Percentiles rank a stretch among this genome's conserved stretches.
Conservation (phyloP, 495 filamentous ascomycete species). For the Penicillium roqueforti region DNA sequence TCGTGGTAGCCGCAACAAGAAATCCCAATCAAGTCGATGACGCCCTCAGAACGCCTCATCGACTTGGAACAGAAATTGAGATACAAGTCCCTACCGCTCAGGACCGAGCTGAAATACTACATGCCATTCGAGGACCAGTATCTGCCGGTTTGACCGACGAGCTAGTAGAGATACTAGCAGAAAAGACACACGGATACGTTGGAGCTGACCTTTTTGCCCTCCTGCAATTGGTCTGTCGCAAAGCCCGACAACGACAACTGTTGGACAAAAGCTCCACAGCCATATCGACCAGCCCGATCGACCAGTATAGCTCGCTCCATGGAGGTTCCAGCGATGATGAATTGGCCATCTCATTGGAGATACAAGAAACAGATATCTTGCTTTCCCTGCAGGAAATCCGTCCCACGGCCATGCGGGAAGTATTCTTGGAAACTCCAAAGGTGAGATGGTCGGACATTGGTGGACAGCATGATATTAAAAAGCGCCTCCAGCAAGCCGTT, state of each 20-base stretch:
- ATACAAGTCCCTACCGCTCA: conserved; percentile 72
- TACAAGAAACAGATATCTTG: conserved; percentile 49
- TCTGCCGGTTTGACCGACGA: conserved; percentile 28
- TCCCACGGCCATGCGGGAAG: conserved; percentile 85
- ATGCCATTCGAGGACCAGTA: conserved; percentile 35
- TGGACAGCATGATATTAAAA: conserved; percentile 78
- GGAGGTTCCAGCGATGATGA: conserved; percentile 6
- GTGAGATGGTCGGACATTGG: conserved; percentile 88
- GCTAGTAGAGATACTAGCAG: conserved; percentile 46
- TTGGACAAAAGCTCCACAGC: conserved; percentile 5
- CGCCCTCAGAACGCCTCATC: conserved; percentile 59
- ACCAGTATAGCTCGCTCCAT: not conserved
- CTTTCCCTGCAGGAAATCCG: conserved; percentile 54
- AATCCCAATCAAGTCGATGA: conserved; percentile 72
- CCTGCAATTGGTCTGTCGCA: conserved; percentile 43
- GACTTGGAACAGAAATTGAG: conserved; percentile 69
- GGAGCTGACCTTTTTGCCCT: conserved; percentile 57
- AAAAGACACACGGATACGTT: conserved; percentile 65
- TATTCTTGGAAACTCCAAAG: conserved; percentile 82
- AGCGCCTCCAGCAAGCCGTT: conserved; percentile 58
- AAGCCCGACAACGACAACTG: conserved; percentile 36
- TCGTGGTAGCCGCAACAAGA: conserved; percentile 71
- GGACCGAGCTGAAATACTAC: conserved; percentile 72
- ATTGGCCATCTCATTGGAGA: conserved; percentile 20
- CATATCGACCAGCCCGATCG: not conserved